Percentiles rank a stretch among this genome's conserved stretches.
Evolutionary conservation across 139 green algal genomes (phyloP).

Genomic region (Picochlorum sp.): DNA sequence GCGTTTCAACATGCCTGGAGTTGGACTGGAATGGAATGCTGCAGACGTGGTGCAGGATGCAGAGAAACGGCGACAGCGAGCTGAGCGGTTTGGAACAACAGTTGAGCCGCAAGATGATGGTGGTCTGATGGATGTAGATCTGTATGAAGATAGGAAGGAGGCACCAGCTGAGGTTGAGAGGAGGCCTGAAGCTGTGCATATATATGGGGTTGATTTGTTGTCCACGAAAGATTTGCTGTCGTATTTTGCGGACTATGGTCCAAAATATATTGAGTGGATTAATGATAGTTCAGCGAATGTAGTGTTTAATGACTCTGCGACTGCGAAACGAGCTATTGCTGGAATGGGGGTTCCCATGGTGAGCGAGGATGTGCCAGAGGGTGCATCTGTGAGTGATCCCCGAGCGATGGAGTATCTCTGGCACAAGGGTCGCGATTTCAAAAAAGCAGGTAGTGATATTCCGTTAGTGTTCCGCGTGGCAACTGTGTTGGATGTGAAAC

Average conservation of each 20-base stretch:
- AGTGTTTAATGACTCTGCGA: slow-evolving; percentile 54
- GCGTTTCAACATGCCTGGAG: slow-evolving; percentile 36
- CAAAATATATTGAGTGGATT: slow-evolving; percentile 81
- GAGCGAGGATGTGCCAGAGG: slow-evolving; percentile 37
- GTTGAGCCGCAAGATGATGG: slow-evolving; percentile 41
- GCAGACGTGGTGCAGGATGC: slow-evolving; percentile 28
- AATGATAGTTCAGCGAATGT: slow-evolving; percentile 78
- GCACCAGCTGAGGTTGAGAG: slow-evolving; percentile 25
- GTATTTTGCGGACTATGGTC: slow-evolving; percentile 38
- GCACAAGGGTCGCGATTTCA: slow-evolving; percentile 55
- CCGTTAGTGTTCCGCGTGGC: slow-evolving; percentile 44
- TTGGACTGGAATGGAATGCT: slow-evolving; percentile 15
- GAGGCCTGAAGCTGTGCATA: slow-evolving; percentile 52
- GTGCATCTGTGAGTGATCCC: slow-evolving; percentile 34
- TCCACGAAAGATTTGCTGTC: slow-evolving; percentile 39
- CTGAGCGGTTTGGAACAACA: slow-evolving; percentile 54
- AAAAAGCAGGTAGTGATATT: slow-evolving; percentile 27
- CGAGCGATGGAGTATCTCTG: slow-evolving; percentile 51
- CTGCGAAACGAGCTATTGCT: slow-evolving; percentile 50
- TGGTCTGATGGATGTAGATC: slow-evolving; percentile 52
- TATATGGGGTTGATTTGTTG: slow-evolving; percentile 86
- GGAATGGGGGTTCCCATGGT: slow-evolving; percentile 49
- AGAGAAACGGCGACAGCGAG: slow-evolving; percentile 39
- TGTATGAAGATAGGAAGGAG: slow-evolving; percentile 49
- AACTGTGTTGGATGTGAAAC: slow-evolving; percentile 29